Percentiles rank a stretch among this genome's conserved stretches.
Conservation (phyloP, 306 rosid species). For the Hylodesmum podocarpum region DNA sequence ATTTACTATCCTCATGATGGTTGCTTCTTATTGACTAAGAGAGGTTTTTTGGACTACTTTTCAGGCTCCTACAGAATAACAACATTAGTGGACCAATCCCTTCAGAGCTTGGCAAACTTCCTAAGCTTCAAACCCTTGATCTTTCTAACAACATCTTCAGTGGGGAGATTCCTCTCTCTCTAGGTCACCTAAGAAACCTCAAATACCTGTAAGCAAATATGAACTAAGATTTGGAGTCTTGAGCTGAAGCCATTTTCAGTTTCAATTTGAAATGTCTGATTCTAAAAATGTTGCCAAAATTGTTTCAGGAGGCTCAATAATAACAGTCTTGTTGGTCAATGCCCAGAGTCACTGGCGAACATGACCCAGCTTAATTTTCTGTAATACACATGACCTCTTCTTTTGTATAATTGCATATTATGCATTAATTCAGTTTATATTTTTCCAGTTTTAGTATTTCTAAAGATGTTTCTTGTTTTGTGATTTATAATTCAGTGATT, state of each 20-base stretch:
- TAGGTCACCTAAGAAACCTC: slow-evolving; percentile 70
- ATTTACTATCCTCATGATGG: neutral
- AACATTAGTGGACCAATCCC: slow-evolving; percentile 85
- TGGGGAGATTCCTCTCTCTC: slow-evolving; percentile 69
- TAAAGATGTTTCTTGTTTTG: slow-evolving; percentile 36
- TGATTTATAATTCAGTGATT: slow-evolving; percentile 61
- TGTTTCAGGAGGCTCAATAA: slow-evolving; percentile 89
- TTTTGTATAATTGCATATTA: slow-evolving; percentile 5
- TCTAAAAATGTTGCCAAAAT: slow-evolving; percentile 13
- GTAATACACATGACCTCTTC: slow-evolving; percentile 53
- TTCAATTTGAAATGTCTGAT: slow-evolving; percentile 15
- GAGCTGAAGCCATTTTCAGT: neutral
- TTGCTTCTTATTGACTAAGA: slow-evolving; percentile 25
- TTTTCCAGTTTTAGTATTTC: slow-evolving; percentile 9
- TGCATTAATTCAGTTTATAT: slow-evolving; percentile 1
- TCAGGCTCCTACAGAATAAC: slow-evolving; percentile 92
- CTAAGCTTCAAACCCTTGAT: slow-evolving; percentile 91
- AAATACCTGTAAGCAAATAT: slow-evolving; percentile 73
- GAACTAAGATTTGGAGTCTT: slow-evolving; percentile 12
- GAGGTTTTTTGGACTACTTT: slow-evolving; percentile 26
- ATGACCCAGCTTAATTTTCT: slow-evolving; percentile 89
- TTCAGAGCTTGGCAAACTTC: slow-evolving; percentile 69
- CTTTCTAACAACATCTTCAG: slow-evolving; percentile 75
- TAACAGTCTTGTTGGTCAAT: slow-evolving; percentile 75
- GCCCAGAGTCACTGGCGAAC: slow-evolving; percentile 76